These are phyloP conservation scores for Tubosaeta sp. DNA, from an alignment of 768 basidiomycete species.

Conservation along the genomic window DNA sequence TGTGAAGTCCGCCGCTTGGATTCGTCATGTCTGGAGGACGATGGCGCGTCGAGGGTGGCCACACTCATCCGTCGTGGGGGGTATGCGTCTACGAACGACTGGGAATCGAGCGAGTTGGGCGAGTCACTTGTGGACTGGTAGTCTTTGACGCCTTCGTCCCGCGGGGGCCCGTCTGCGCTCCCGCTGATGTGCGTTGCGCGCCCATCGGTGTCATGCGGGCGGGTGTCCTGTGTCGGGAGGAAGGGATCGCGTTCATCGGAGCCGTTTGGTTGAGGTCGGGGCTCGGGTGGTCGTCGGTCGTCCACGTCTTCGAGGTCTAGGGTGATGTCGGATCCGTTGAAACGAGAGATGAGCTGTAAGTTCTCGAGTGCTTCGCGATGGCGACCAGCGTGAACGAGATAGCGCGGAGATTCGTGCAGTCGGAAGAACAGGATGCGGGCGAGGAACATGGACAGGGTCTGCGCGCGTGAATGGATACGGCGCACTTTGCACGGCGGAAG, in stretches of 20 bases:
- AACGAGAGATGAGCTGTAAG: slow-evolving; percentile 78
- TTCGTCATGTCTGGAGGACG: slow-evolving; percentile 17
- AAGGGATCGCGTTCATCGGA: slow-evolving; percentile 29
- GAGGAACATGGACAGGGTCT: slow-evolving; percentile 88
- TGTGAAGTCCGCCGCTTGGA: slow-evolving; percentile 14
- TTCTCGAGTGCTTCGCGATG: slow-evolving; percentile 80
- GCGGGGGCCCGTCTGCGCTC: too few species aligned
- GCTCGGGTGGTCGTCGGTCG: slow-evolving; percentile 33
- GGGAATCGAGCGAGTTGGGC: too few species aligned
- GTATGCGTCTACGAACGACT: slow-evolving; percentile 18
- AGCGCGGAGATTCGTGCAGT: slow-evolving; percentile 91
- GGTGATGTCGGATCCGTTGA: slow-evolving; percentile 72
- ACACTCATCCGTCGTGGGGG: slow-evolving; percentile 19
- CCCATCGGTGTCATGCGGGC: slow-evolving; percentile 15
- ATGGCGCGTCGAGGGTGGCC: slow-evolving; percentile 27
- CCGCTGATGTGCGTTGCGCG: not conserved
- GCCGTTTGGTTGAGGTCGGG: slow-evolving; percentile 11
- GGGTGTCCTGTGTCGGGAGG: slow-evolving; percentile 18
- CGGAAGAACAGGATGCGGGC: slow-evolving; percentile 87
- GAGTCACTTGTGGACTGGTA: too few species aligned
- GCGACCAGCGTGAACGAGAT: slow-evolving; percentile 84
- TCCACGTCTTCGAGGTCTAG: slow-evolving; percentile 71
- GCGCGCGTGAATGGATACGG: slow-evolving; percentile 4
- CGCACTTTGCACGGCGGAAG: too few species aligned
- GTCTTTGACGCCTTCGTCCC: too few species aligned